Evolutionary conservation across 2,329 filamentous ascomycete species (phyloP).

Genomic region (Truncatella angustata): DNA sequence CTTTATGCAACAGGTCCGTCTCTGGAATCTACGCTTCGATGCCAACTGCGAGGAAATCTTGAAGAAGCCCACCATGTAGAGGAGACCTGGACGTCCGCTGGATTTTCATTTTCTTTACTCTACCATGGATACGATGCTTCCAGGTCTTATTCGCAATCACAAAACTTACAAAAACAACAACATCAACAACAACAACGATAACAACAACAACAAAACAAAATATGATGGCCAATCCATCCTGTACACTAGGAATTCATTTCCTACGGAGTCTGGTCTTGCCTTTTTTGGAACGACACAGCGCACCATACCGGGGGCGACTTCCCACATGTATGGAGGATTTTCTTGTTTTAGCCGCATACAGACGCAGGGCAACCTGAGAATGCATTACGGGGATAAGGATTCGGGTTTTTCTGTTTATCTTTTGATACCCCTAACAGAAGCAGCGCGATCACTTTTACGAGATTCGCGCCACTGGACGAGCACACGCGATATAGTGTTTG

Average conservation of each 20-base stretch:
- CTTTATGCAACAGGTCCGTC: constrained; percentile 82
- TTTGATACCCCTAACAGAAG: constrained; percentile 3
- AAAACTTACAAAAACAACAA: constrained; percentile 7
- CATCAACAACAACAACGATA: no score
- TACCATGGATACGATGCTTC: background rate
- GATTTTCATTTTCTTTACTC: constrained; percentile 7
- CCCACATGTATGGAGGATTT: constrained; percentile 7
- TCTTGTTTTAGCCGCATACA: constrained; percentile 2
- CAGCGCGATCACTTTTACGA: background rate
- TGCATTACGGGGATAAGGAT: constrained; percentile 4
- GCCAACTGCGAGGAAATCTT: constrained; percentile 94
- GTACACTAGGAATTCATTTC: constrained; percentile 7
- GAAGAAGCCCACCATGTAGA: constrained; percentile 54
- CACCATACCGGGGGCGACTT: constrained; percentile 8
- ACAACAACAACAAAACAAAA: background rate
- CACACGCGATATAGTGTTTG: background rate
- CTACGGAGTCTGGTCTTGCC: constrained; percentile 7
- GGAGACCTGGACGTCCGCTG: background rate
- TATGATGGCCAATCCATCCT: background rate
- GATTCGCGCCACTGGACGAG: background rate
- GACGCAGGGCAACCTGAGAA: constrained; percentile 7
- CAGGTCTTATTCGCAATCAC: background rate
- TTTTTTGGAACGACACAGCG: constrained; percentile 9
- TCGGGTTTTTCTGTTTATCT: constrained; percentile 3
- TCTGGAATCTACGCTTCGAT: constrained; percentile 93